Conservation (phyloP, 768 basidiomycete species). For the Lactarius psammicola region DNA sequence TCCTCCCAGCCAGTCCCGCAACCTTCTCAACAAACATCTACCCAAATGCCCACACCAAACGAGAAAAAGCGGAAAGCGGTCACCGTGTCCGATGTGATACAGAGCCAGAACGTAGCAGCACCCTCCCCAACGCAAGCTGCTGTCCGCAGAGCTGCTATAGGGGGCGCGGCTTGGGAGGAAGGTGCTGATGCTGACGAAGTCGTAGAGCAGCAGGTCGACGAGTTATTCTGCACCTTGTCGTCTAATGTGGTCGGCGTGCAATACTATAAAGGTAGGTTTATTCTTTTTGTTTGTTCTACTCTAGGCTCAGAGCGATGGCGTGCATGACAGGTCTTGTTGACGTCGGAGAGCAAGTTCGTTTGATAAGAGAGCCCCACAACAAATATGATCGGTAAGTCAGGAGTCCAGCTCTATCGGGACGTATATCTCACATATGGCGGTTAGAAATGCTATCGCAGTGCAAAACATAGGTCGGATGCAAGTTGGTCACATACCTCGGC, state of each 20-base stretch:
- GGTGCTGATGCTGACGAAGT: slow-evolving; percentile 22
- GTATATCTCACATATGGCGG: not conserved
- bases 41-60: slow-evolving; percentile 30
- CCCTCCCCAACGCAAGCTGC: slow-evolving; percentile 30
- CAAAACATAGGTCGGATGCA: slow-evolving; percentile 69
- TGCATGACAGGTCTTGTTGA: slow-evolving; percentile 65
- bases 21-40: slow-evolving; percentile 7
- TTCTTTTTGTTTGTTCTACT: not conserved
- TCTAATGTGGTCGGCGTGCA: slow-evolving; percentile 80
- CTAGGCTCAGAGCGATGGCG: not conserved
- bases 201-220: slow-evolving; percentile 44
- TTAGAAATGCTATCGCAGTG: slow-evolving; percentile 78
- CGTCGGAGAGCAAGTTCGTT: slow-evolving; percentile 69
- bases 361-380: slow-evolving; percentile 67
- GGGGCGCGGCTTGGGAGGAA: slow-evolving; percentile 29
- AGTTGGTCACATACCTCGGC: slow-evolving; percentile 78
- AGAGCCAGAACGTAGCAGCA: not conserved
- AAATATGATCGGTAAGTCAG: slow-evolving; percentile 56
- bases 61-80: slow-evolving; percentile 49
- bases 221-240: slow-evolving; percentile 58
- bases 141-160: slow-evolving; percentile 12
- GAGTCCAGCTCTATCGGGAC: not conserved
- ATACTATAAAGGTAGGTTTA: slow-evolving; percentile 63
- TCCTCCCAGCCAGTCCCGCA: slow-evolving; percentile 14
- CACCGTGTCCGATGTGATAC: slow-evolving; percentile 23